Evolutionary conservation across 164 flowering plant genomes (phyloP), one percentile per base, ranked within the genome.

Genomic region (Sedum album): DNA sequence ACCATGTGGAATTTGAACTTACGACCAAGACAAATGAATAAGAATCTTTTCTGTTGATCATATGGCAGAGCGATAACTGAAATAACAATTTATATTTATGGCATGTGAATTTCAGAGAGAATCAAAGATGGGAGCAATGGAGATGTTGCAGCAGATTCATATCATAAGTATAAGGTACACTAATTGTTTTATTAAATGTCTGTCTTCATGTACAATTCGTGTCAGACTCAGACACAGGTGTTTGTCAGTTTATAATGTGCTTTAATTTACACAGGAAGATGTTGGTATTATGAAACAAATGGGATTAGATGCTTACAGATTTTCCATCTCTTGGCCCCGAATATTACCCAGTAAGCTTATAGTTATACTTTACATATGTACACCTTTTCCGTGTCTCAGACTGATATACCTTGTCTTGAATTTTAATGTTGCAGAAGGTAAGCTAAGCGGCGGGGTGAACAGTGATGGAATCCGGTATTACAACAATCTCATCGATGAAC

Each of bases 281-380:
- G 87, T 90, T 39, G 69, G 71, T 38, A 66, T 84, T 14, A 79
- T 85, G 81, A 84, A 84, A 36, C 71, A 80, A 28, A 72, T 83
- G 73, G 80, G 81, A 0, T 14, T 87, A 13, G 86, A 87, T 66
- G 89, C 86, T n/a, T 88, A 76, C 67, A 81, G 91, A 64, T 81
- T 90, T 63, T 90, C 96, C 35, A 86, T 90, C 53, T 90, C 96
- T 4, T 90, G 96, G 96, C 28, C 93, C 0, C 77, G 93, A 74
- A 26, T 88, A 30, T 67, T 90, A 11, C 90, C 91, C 5, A 46
- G 89, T 86, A 82, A 75, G 81, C 25, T 49, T 13, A 41, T 35
- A 35, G 3, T 3, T 35, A 7, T 35, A 35, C n/a, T n/a, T n/a
- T n/a, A n/a, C n/a, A 35, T 35, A 35, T 35, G 38, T 35, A 7